Evolutionary conservation across 345 rosid species (phyloP).

Genomic region (Trapa bicornis): DNA sequence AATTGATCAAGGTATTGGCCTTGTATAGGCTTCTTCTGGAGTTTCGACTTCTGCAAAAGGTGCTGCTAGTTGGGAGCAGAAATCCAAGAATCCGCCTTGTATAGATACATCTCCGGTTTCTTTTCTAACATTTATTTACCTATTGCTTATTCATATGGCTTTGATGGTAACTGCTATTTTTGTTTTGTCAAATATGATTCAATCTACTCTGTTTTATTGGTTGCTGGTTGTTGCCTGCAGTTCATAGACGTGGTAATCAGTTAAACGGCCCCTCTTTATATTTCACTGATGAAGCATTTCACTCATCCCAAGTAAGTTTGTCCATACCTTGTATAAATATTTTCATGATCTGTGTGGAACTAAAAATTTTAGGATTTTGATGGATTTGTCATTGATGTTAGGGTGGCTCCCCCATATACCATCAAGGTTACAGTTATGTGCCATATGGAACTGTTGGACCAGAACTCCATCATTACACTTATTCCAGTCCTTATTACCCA

Average conservation of each 20-base stretch:
- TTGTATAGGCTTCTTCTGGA: background rate
- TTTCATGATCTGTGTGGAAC: background rate
- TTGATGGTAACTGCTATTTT: background rate
- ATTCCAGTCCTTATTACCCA: conserved; percentile 29
- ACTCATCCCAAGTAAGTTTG: background rate
- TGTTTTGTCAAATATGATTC: background rate
- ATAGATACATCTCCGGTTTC: background rate
- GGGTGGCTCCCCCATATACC: conserved; percentile 21
- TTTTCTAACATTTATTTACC: background rate
- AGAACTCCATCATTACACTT: conserved; percentile 42
- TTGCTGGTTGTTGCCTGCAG: background rate
- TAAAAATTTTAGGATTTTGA: background rate
- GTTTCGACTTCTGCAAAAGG: background rate
- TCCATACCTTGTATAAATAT: background rate
- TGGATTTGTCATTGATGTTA: background rate
- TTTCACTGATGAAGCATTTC: background rate
- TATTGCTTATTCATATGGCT: conserved; percentile 3
- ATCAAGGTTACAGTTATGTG: conserved; percentile 27
- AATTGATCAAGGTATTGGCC: background rate
- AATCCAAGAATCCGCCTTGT: background rate
- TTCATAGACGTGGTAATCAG: background rate
- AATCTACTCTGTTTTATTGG: background rate
- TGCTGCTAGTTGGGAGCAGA: conserved; percentile 3
- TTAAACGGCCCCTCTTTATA: background rate
- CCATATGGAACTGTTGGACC: conserved; percentile 29